These are phyloP conservation scores for Solanum appendiculatum DNA, from an alignment of 257 asterid species.

Conservation along the genomic window DNA sequence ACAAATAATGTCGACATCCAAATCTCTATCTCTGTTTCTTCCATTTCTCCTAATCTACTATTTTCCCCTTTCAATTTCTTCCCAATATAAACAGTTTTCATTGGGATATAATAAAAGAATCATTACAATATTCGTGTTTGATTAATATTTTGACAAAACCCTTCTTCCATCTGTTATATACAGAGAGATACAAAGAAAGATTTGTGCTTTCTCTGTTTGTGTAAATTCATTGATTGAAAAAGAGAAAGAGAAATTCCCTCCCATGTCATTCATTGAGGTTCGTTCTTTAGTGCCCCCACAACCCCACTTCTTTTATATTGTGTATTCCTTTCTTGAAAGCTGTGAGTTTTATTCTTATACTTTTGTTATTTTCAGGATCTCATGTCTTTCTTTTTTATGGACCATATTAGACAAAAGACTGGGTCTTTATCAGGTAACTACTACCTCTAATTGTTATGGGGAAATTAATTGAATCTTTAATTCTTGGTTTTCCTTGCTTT, in stretches of 20 bases:
- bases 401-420: constrained; percentile 20
- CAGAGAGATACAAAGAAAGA: neutral
- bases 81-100: neutral
- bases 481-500: neutral
- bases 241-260: neutral
- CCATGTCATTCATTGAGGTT: constrained; percentile 73
- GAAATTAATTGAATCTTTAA: neutral
- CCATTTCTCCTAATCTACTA: neutral
- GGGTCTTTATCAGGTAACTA: constrained; percentile 25
- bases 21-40: neutral
- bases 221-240: neutral
- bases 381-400: constrained; percentile 34
- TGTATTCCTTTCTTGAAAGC: neutral
- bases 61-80: neutral
- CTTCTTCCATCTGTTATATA: neutral
- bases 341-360: constrained; percentile 6
- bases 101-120: neutral
- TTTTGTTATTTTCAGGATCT: constrained; percentile 40
- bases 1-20: constrained; percentile 1
- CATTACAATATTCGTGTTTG: neutral
- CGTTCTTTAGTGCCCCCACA: neutral
- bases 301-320: neutral
- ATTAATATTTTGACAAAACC: neutral
- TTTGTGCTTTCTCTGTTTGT: neutral
- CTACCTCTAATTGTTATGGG: neutral